Base-by-base conservation (phyloP, 2,329 filamentous ascomycete genomes). In the Phaeomoniella chlamydospora region DNA sequence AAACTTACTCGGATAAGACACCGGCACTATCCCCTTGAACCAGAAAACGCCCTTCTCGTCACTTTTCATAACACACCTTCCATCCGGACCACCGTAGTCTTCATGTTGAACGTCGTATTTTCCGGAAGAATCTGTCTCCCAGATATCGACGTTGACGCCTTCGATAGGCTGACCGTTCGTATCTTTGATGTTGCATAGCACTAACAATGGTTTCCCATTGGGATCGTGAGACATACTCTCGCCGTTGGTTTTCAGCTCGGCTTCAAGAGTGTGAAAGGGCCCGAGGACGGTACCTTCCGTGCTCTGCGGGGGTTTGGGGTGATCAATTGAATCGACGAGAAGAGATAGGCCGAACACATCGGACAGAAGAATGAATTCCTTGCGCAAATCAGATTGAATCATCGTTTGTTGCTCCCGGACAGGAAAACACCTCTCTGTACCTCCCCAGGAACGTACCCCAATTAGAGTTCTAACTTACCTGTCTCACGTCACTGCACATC, bases 1-100 rank as follows among this genome's bases (percentile, higher is more conserved):
- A n/a, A n/a, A n/a, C n/a, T n/a, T n/a, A n/a, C n/a, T 90, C 0
- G 82, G 79, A 57, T 93, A 94, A 36, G 79, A 76, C 39, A 93
- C 84, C 0, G 86, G 86, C 40, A 79, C 77, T 51, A 93, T 84
- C 0, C 79, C 83, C 49, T 76, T 77, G 63, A 92, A 93, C 77
- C 80, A 92, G 53, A 93, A 90, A 2, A 67, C 51, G 0, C 87
- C 88, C 22, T 85, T 63, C 0, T 68, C 63, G 45, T 88, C 82
- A 41, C 68, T 80, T 30, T 59, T 58, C 64, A 85, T 68, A 39
- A 88, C 67, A 38, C 79, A 81, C 30, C 83, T 65, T 33, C 83
- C 81, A 59, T 84, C 80, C 0, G 81, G 79, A 2, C 64, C 67
- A 5, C 67, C 56, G 3, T 76, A 64, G 30, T 72, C 70, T 0